Evolutionary conservation across 2,329 filamentous ascomycete genomes (phyloP), one percentile per base, ranked within the genome.

Genomic region (Aureobasidium subglaciale): DNA sequence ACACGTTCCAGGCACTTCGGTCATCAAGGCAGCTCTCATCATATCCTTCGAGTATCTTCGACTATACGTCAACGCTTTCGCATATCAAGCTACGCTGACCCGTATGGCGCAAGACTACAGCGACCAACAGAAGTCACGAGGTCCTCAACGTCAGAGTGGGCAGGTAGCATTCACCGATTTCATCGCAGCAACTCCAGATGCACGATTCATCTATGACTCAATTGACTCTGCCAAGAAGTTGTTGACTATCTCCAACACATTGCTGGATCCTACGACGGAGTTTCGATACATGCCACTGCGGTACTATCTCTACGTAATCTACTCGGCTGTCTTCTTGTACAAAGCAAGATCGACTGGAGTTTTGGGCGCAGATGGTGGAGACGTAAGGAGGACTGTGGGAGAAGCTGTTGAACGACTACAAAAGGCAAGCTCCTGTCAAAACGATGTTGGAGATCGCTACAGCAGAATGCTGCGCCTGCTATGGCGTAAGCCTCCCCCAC

Each of bases 41-140:
- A 67, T 86, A 41, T 83, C 81, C 0, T 85, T 84, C 62, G 81
- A 85, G 60, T 86, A 85, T 63, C 68, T 86, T 7, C 77, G 82
- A 4, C 74, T 86, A 2, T 86, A 86, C 62, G 81, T 83, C 59
- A 85, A 85, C 56, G 83, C 83, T 0, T 86, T 85, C 63, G 83
- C 83, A 4, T 85, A 85, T 59, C 82, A 85, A 63, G 65, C 65
- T 8, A 67, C 65, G 1, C 59, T 67, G n/a, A 67, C 65, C 35
- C 64, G 65, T 16, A 59, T 67, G 43, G 54, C 54, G 15, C 30
- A 38, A 25, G 45, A 48, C 81, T 70, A 62, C 79, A 76, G 63
- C 78, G 68, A 55, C 69, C 70, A 60, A 75, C 38, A 66, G 70
- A 60, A 64, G 70, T 60, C 70, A 73, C 35, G 16, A 13, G 30